phyloP scores from a whole-genome alignment of 768 basidiomycete species.

The Podaxis carcinomalis region DNA sequence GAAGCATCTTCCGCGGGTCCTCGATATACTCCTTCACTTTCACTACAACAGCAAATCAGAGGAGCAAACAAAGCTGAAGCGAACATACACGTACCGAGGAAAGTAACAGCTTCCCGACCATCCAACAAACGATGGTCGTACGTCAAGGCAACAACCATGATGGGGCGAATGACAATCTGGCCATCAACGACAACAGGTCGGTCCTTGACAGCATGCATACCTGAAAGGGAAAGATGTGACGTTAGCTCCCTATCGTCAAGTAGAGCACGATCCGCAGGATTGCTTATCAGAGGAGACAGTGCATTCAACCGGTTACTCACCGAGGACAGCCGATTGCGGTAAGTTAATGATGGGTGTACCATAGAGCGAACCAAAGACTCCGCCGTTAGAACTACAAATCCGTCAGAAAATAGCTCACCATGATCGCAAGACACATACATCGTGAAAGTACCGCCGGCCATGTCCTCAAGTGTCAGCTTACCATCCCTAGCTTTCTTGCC shows the following conservation, averaged over 20 bases:
- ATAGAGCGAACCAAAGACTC: conserved; percentile 95
- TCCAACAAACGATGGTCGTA: conserved; percentile 97
- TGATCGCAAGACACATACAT: conserved; percentile 52
- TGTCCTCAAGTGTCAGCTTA: conserved; percentile 95
- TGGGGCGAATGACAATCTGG: conserved; percentile 93
- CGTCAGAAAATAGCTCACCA: conserved; percentile 1
- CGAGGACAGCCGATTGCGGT: conserved; percentile 91
- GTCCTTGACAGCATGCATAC: conserved; percentile 96
- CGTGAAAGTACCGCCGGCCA: conserved; percentile 98
- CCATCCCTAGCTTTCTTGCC: conserved; percentile 95
- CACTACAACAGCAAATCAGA: conserved; percentile 39
- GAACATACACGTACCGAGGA: conserved; percentile 71
- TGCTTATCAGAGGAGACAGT: not conserved
- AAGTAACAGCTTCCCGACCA: conserved; percentile 93
- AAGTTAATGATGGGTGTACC: conserved; percentile 99
- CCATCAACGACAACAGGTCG: conserved; percentile 87
- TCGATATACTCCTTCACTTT: conserved; percentile 92
- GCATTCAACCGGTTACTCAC: conserved; percentile 30
- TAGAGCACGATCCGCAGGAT: not conserved
- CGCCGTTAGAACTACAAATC: conserved; percentile 82
- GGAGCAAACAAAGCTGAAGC: not conserved
- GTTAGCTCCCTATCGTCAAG: not conserved
- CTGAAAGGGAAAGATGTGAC: conserved; percentile 25
- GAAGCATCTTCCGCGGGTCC: conserved; percentile 89
- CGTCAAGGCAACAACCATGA: conserved; percentile 92